A percentile compares a stretch with the other conserved stretches of the same genome.
Conservation (phyloP, 2,329 filamentous ascomycete genomes). For the Penicillium sp. region DNA sequence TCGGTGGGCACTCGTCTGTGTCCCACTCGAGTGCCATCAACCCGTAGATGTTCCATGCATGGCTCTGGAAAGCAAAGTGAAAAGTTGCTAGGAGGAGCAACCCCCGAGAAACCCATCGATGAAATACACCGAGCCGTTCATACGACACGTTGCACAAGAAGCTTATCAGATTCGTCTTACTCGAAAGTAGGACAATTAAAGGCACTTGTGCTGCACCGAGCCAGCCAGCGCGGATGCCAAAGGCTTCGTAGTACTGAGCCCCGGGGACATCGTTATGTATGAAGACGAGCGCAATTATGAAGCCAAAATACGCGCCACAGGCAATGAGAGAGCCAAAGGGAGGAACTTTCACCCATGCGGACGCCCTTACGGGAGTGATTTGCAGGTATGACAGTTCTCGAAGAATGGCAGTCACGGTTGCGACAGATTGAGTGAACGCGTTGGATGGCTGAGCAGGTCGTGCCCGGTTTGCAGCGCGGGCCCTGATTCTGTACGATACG, state of each 20-base stretch:
- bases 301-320: constrained; percentile 41
- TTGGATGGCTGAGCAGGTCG: constrained; percentile 29
- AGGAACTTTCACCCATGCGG: constrained; percentile 33
- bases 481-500: constrained; percentile 25
- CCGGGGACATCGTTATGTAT: constrained; percentile 51
- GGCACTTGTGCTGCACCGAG: constrained; percentile 53
- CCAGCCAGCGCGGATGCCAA: constrained; percentile 55
- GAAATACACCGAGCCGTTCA: constrained; percentile 50
- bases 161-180: constrained; percentile 53
- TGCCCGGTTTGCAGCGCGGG: constrained; percentile 27
- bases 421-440: constrained; percentile 18
- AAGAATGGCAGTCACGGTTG: constrained; percentile 29
- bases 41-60: constrained; percentile 49
- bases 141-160: constrained; percentile 46
- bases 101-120: constrained; percentile 49
- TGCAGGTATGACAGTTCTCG: constrained; percentile 34
- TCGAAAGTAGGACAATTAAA: constrained; percentile 53
- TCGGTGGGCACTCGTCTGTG: constrained; percentile 46
- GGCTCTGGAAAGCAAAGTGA: constrained; percentile 53
- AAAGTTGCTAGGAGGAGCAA: constrained; percentile 52
- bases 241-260: constrained; percentile 50
- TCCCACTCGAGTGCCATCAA: constrained; percentile 47
- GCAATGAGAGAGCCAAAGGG: constrained; percentile 34
- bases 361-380: constrained; percentile 25
- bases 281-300: constrained; percentile 52